Base-by-base conservation (phyloP, 768 basidiomycete species). In the Trametes elegans region DNA sequence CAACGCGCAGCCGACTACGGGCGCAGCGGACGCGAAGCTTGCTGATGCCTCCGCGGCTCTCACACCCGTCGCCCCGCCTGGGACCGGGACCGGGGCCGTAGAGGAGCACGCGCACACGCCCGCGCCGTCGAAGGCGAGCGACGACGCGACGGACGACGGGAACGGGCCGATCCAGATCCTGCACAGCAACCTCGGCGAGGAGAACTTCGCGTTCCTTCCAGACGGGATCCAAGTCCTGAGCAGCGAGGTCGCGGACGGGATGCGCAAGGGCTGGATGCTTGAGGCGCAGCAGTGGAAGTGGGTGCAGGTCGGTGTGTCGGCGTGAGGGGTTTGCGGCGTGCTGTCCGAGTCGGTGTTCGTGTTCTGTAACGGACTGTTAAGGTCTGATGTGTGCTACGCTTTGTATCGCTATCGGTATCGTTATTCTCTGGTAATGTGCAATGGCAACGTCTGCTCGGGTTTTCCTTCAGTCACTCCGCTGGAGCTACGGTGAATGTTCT, bases 201-300 rank as follows among this genome's bases (percentile, higher is more conserved):
- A 62, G 47, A 62, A 66, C 54, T 59, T 68, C 34, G 62, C 63
- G 40, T 70, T 70, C 53, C 54, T 61, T 26, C 39, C 51, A 31
- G 68, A 69, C 34, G 70, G 68, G 26, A 51, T 71, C 31, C 57
- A 64, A 21, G 42, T 70, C 43, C 49, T 71, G 41, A 61, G 61
- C 52, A 64, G 51, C 39, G 65, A 59, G 54, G 58, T 55, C 10
- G 60, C 54, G 41, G 61, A 64, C 48, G 64, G 62, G 1, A 54
- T 56, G 31, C 57, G 67, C 23, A 63, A 65, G 47, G 70, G 69
- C 21, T 71, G 68, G 70, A 65, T 63, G 50, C 62, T 70, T 3
- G 66, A 70, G 60, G 70, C 67, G 34, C 51, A 55, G 55, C 55
- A 57, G 44, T 70, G 68, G 70, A 56, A 66, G 46, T 66, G 66